These are phyloP conservation scores for Penicillium malachiteum DNA, from an alignment of 495 filamentous ascomycete species.

Conservation along the genomic window DNA sequence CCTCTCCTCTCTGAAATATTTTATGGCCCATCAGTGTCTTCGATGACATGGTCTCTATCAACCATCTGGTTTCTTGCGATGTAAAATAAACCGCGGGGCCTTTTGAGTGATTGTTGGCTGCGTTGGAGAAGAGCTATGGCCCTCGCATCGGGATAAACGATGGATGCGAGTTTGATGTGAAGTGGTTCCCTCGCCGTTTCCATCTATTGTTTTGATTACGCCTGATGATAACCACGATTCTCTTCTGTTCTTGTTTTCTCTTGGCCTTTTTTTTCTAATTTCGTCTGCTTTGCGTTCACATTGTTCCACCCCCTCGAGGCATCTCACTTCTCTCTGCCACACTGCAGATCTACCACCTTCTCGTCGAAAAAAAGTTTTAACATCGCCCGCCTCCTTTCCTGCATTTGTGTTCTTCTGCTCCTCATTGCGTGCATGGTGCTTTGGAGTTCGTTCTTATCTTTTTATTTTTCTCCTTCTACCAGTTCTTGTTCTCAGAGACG, in stretches of 20 bases:
- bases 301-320: conserved; percentile 15
- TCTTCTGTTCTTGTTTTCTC: background rate
- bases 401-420: conserved; percentile 10
- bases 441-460: conserved; percentile 9
- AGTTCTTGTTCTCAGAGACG: conserved; percentile 2
- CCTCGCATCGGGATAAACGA: conserved; percentile 16
- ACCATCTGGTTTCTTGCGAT: conserved; percentile 33
- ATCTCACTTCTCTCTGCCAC: conserved; percentile 26
- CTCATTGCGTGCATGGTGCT: conserved; percentile 30
- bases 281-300: background rate
- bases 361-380: conserved; percentile 25
- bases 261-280: conserved; percentile 3
- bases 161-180: conserved; percentile 12
- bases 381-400: conserved; percentile 23
- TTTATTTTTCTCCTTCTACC: conserved; percentile 11
- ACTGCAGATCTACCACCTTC: conserved; percentile 18
- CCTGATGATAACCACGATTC: conserved; percentile 22
- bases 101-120: background rate
- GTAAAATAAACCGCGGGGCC: conserved; percentile 45
- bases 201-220: conserved; percentile 13
- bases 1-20: conserved; percentile 5
- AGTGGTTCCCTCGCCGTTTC: conserved; percentile 11
- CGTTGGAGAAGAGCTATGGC: background rate
- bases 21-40: background rate
- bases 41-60: background rate